A percentile compares a stretch with the other conserved stretches of the same genome.
Evolutionary conservation across 2,329 filamentous ascomycete species (phyloP).

Genomic region (Monosporascus sp.): DNA sequence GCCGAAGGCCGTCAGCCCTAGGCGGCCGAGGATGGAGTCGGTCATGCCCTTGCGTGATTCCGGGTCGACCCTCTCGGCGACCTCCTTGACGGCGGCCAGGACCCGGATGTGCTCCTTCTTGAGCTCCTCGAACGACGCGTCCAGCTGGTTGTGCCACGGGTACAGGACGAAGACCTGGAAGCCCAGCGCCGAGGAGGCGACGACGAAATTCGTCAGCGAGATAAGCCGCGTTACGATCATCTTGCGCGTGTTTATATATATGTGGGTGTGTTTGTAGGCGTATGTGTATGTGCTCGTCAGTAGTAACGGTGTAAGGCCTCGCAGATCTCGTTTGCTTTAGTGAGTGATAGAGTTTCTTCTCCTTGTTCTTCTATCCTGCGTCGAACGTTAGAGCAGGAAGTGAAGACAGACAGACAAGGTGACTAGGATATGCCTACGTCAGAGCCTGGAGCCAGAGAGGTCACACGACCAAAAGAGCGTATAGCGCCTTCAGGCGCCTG

Average conservation of each 20-base stretch:
- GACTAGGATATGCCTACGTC: neutral
- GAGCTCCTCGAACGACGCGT: slow-evolving; percentile 54
- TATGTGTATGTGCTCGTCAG: neutral
- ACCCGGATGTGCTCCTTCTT: slow-evolving; percentile 51
- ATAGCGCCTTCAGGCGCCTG: neutral
- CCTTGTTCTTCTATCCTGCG: neutral
- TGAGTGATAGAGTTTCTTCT: neutral
- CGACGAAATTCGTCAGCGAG: slow-evolving; percentile 60
- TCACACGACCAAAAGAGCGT: neutral
- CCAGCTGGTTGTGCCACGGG: slow-evolving; percentile 63
- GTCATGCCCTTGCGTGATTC: slow-evolving; percentile 23
- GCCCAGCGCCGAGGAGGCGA: slow-evolving; percentile 58
- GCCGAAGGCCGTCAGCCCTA: slow-evolving; percentile 18
- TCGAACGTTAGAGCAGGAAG: neutral
- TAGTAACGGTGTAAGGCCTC: neutral
- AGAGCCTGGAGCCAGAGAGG: neutral
- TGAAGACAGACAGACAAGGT: neutral
- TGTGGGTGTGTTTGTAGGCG: neutral
- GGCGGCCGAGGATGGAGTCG: slow-evolving; percentile 20
- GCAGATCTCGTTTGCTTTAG: neutral
- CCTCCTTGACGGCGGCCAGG: slow-evolving; percentile 29
- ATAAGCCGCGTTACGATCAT: slow-evolving; percentile 39
- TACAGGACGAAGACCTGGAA: slow-evolving; percentile 68
- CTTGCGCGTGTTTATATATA: slow-evolving; percentile 6
- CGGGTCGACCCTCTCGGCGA: slow-evolving; percentile 25